phyloP scores from a whole-genome alignment of 805 yeast genomes.

The Wickerhamomyces mucosus region DNA sequence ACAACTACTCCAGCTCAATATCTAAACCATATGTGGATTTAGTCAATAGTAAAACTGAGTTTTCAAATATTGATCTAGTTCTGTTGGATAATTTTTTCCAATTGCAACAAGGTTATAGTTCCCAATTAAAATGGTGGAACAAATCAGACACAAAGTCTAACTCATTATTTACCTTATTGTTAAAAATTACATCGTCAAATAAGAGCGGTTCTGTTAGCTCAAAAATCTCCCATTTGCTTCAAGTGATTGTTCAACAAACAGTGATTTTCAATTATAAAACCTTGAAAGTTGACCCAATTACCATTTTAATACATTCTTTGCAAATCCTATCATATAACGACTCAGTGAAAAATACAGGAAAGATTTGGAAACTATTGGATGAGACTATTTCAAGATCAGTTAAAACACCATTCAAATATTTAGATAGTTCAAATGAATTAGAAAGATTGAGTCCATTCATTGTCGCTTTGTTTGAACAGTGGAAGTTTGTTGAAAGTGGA shows the following conservation, averaged over 20 bases:
- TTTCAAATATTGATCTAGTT: slow-evolving; percentile 45
- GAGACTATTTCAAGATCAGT: slow-evolving; percentile 66
- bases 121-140: slow-evolving; percentile 77
- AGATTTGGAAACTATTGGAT: slow-evolving; percentile 60
- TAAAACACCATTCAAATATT: slow-evolving; percentile 74
- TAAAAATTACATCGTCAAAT: slow-evolving; percentile 39
- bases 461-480: slow-evolving; percentile 59
- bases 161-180: slow-evolving; percentile 60
- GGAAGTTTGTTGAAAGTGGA: slow-evolving; percentile 38
- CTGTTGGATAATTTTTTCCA: slow-evolving; percentile 53
- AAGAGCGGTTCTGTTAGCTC: slow-evolving; percentile 33
- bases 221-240: slow-evolving; percentile 30
- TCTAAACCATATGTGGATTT: slow-evolving; percentile 27
- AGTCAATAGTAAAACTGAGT: slow-evolving; percentile 16
- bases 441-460: slow-evolving; percentile 43
- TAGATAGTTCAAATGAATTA: slow-evolving; percentile 42
- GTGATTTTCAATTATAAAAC: slow-evolving; percentile 40
- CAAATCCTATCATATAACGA: slow-evolving; percentile 9
- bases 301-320: slow-evolving; percentile 44
- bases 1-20: slow-evolving; percentile 22
- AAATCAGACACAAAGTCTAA: slow-evolving; percentile 29
- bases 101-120: slow-evolving; percentile 42
- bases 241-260: slow-evolving; percentile 39
- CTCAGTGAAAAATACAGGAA: slow-evolving; percentile 8
- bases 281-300: slow-evolving; percentile 43